Conservation (phyloP, 495 filamentous ascomycete genomes). For the Hypoxylon cercidicola region DNA sequence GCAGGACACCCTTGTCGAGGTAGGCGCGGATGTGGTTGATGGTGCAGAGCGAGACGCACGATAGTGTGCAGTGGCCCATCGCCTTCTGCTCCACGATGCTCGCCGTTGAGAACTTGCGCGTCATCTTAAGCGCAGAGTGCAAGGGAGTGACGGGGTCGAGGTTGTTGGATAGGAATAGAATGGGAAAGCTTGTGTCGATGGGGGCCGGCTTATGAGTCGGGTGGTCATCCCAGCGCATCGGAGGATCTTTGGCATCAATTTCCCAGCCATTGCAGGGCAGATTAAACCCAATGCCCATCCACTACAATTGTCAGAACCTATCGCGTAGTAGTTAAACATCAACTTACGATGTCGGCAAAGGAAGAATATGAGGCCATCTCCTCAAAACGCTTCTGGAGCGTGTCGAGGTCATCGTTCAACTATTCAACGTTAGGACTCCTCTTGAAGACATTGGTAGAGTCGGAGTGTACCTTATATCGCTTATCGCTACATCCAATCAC, state of each 20-base stretch:
- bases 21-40: conserved; percentile 53
- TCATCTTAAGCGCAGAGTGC: conserved; percentile 61
- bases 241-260: conserved; percentile 48
- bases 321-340: too few relatives aligned
- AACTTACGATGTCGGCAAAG: conserved; percentile 56
- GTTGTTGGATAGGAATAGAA: conserved; percentile 69
- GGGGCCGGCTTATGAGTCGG: conserved; percentile 40
- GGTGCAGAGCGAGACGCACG: conserved; percentile 53
- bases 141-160: conserved; percentile 71
- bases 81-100: conserved; percentile 58
- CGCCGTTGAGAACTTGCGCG: conserved; percentile 56
- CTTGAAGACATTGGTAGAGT: background rate
- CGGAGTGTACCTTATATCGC: conserved; percentile 44
- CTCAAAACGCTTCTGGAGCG: conserved; percentile 49
- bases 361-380: conserved; percentile 49
- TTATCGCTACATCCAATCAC: conserved; percentile 62
- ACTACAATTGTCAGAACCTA: conserved; percentile 31
- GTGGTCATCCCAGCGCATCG: conserved; percentile 51
- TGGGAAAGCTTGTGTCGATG: conserved; percentile 63
- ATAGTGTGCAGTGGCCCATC: conserved; percentile 56
- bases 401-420: conserved; percentile 53
- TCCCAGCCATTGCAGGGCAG: conserved; percentile 57
- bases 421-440: conserved; percentile 8
- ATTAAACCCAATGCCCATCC: conserved; percentile 49
- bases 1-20: conserved; percentile 51